phyloP scores from a whole-genome alignment of 2,329 filamentous ascomycete genomes.

The Pezicula carpinea region DNA sequence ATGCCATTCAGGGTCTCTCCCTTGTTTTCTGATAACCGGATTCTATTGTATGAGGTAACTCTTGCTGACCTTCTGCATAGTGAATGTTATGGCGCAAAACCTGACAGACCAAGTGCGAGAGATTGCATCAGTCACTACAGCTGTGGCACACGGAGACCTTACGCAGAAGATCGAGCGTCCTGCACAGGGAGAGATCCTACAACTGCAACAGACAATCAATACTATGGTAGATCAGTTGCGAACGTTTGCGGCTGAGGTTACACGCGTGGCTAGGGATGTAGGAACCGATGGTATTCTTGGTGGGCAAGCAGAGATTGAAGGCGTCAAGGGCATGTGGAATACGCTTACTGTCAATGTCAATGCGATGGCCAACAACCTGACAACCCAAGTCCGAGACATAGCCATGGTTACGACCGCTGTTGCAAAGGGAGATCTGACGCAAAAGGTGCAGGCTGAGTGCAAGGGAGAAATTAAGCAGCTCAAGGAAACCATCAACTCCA shows the following conservation, averaged over 20 bases:
- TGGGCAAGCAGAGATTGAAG: constrained; percentile 77
- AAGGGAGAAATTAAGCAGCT: constrained; percentile 89
- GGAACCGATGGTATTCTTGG: constrained; percentile 80
- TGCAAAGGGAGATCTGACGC: constrained; percentile 83
- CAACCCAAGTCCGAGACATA: constrained; percentile 90
- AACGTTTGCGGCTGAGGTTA: constrained; percentile 81
- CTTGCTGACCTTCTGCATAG: constrained; percentile 34
- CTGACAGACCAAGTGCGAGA: constrained; percentile 80
- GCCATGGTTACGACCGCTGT: constrained; percentile 73
- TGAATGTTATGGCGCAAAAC: constrained; percentile 81
- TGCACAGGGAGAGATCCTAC: constrained; percentile 75
- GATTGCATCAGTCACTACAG: constrained; percentile 79
- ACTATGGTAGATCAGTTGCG: constrained; percentile 85
- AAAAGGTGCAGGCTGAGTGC: constrained; percentile 92
- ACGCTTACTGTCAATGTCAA: constrained; percentile 83
- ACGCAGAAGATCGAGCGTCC: constrained; percentile 81
- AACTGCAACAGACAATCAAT: constrained; percentile 82
- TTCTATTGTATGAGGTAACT: background rate
- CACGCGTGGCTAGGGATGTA: constrained; percentile 76
- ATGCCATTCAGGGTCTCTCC: too few relatives aligned
- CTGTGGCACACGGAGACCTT: constrained; percentile 76
- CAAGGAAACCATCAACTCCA: constrained; percentile 98
- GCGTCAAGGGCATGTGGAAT: constrained; percentile 85
- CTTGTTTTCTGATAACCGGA: too few relatives aligned
- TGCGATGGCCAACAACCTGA: constrained; percentile 83